A percentile compares a stretch with the other conserved stretches of the same genome.
These are phyloP conservation scores for Heracleum sosnowskyi DNA, from an alignment of 129 eudicot species.

Conservation along the genomic window DNA sequence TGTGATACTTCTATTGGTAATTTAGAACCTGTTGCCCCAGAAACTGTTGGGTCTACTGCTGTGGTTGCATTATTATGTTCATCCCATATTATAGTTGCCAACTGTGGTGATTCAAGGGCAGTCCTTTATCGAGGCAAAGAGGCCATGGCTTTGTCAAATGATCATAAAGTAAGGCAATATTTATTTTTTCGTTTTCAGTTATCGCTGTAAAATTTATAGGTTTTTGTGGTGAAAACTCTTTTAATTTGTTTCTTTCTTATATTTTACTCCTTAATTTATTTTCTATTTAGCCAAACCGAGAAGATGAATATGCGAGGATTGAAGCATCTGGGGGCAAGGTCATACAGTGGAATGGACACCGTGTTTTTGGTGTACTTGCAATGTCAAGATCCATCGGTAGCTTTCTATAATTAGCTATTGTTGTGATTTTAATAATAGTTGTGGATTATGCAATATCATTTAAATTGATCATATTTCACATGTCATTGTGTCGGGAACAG, in stretches of 20 bases:
- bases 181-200: background rate
- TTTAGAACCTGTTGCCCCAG: slow-evolving; percentile 55
- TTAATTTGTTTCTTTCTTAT: background rate
- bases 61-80: slow-evolving; percentile 74
- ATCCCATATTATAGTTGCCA: slow-evolving; percentile 75
- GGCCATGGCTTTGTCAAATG: slow-evolving; percentile 57
- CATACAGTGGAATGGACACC: slow-evolving; percentile 91
- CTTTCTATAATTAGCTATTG: background rate
- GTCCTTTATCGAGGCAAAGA: slow-evolving; percentile 89
- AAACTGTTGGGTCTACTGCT: slow-evolving; percentile 91
- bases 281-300: slow-evolving; percentile 67
- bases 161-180: slow-evolving; percentile 58
- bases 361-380: slow-evolving; percentile 95
- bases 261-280: background rate
- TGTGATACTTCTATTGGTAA: slow-evolving; percentile 14
- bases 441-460: background rate
- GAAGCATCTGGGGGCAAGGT: slow-evolving; percentile 91
- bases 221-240: background rate
- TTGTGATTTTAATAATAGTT: background rate
- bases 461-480: background rate
- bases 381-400: slow-evolving; percentile 96
- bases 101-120: slow-evolving; percentile 91
- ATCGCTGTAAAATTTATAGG: background rate
- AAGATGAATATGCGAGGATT: slow-evolving; percentile 87
- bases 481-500: background rate